These are phyloP conservation scores for Aspergillus pseudoterreus DNA, from an alignment of 2,329 filamentous ascomycete species.

Conservation along the genomic window DNA sequence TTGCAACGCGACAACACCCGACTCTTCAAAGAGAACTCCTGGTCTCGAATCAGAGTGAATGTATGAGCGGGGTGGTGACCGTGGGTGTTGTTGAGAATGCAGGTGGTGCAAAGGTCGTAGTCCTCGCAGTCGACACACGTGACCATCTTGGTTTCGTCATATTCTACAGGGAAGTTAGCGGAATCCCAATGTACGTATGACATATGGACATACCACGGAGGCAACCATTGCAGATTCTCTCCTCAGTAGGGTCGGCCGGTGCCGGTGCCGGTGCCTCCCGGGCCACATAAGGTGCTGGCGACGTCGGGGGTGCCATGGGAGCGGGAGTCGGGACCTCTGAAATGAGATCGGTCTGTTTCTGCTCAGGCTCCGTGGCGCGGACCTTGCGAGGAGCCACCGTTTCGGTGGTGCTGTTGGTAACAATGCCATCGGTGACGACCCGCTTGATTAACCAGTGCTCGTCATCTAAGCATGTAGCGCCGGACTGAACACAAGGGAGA, in stretches of 20 bases:
- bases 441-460: constrained; percentile 96
- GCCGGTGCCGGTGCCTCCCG: neutral
- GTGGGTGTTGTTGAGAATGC: constrained; percentile 72
- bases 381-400: constrained; percentile 63
- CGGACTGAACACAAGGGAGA: constrained; percentile 69
- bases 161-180: constrained; percentile 44
- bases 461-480: constrained; percentile 71
- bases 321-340: constrained; percentile 15
- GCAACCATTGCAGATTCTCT: constrained; percentile 62
- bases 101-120: constrained; percentile 84
- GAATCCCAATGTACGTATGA: neutral
- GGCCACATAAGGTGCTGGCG: neutral
- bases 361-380: constrained; percentile 26
- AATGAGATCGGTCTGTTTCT: constrained; percentile 26
- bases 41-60: constrained; percentile 57
- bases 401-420: constrained; percentile 83
- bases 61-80: constrained; percentile 87
- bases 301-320: neutral
- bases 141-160: constrained; percentile 75
- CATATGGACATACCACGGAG: constrained; percentile 50
- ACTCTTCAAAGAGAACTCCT: constrained; percentile 57
- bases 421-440: constrained; percentile 69
- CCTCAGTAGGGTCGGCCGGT: constrained; percentile 5
- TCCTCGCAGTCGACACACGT: constrained; percentile 83
- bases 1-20: constrained; percentile 65